A percentile compares a stretch with the other conserved stretches of the same genome.
Evolutionary conservation across 768 basidiomycete species (phyloP).

Genomic region (Naganishia kalamii): DNA sequence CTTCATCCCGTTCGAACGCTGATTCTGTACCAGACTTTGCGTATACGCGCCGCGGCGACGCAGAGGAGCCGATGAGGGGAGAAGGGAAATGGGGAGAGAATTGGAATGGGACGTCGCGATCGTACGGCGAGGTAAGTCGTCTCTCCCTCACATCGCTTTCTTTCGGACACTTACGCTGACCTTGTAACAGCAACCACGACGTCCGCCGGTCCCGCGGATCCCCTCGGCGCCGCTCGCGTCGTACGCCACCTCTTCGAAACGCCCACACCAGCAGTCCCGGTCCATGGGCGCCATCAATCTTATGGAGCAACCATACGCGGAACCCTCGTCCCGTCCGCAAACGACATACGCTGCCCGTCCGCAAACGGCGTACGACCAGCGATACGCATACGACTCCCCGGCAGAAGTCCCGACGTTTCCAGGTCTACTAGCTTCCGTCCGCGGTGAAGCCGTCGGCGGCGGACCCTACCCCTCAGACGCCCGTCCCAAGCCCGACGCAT

Average conservation of each 20-base stretch:
- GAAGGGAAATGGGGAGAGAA: no score
- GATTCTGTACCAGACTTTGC: neutral
- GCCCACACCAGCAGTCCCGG: slow-evolving; percentile 2
- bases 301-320: neutral
- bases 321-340: neutral
- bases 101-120: no score
- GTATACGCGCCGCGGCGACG: neutral
- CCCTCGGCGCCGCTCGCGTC: neutral
- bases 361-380: neutral
- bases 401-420: neutral
- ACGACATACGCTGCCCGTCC: neutral
- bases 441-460: neutral
- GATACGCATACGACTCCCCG: neutral
- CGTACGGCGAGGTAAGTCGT: no score
- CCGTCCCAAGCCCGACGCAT: neutral
- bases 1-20: neutral
- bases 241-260: neutral
- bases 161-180: no score
- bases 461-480: neutral
- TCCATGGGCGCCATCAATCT: neutral
- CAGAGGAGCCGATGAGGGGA: no score
- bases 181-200: neutral
- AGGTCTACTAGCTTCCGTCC: neutral
- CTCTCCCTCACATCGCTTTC: no score
- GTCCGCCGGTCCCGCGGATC: neutral